Evolutionary conservation across 2,329 filamentous ascomycete genomes (phyloP).

Genomic region (Penicillium sp.): DNA sequence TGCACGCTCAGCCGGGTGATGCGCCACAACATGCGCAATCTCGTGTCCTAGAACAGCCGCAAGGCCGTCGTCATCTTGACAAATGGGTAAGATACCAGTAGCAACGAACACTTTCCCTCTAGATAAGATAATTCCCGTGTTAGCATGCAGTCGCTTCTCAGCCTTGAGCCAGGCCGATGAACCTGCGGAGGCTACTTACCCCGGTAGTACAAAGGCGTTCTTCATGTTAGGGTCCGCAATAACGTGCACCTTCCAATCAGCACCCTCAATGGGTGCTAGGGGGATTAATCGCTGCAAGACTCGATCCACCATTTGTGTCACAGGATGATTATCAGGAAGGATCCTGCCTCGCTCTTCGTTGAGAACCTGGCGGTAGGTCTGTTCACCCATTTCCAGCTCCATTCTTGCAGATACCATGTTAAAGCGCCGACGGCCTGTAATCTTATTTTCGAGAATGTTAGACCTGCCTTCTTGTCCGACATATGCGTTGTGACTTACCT

Average conservation of each 20-base stretch:
- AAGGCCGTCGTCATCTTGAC: constrained; percentile 57
- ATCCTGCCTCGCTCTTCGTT: constrained; percentile 49
- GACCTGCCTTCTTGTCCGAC: neutral
- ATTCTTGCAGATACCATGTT: constrained; percentile 52
- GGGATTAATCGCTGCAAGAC: constrained; percentile 59
- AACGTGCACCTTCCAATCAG: constrained; percentile 60
- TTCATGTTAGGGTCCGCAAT: constrained; percentile 50
- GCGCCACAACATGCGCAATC: constrained; percentile 64
- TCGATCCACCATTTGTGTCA: constrained; percentile 51
- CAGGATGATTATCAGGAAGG: constrained; percentile 51
- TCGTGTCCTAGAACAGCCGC: constrained; percentile 65
- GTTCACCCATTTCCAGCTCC: constrained; percentile 47
- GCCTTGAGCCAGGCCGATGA: neutral
- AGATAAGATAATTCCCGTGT: neutral
- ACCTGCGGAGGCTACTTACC: constrained; percentile 34
- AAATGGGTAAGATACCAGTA: constrained; percentile 61
- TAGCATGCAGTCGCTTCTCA: neutral
- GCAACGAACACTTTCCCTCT: constrained; percentile 66
- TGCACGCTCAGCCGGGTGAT: constrained; percentile 58
- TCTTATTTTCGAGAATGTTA: constrained; percentile 24
- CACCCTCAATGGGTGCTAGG: constrained; percentile 46
- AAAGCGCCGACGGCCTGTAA: constrained; percentile 60
- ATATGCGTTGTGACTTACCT: constrained; percentile 33
- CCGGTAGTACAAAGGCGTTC: constrained; percentile 66
- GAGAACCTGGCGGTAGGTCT: constrained; percentile 51